These are phyloP conservation scores for Stagonosporopsis chrysanthemi DNA, from an alignment of 2,329 filamentous ascomycete species.

Conservation along the genomic window DNA sequence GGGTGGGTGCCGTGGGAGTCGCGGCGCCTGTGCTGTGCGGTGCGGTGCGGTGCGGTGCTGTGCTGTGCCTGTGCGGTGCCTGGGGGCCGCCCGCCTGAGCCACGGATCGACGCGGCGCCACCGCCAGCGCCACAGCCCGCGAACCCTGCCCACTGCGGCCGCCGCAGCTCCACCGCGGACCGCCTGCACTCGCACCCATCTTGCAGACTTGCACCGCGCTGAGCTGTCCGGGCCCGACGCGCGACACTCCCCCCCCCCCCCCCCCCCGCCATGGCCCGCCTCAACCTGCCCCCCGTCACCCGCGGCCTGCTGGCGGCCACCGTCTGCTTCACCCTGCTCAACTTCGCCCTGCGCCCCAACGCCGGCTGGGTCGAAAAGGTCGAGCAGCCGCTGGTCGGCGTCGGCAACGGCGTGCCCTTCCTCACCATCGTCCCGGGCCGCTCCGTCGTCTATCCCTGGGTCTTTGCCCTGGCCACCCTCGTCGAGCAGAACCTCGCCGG, in stretches of 20 bases:
- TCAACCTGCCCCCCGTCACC: slow-evolving; percentile 93
- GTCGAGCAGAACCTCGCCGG: slow-evolving; percentile 95
- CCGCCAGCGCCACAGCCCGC: background rate
- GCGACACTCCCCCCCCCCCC: too few species aligned
- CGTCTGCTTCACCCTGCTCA: slow-evolving; percentile 79
- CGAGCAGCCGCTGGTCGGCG: slow-evolving; percentile 50
- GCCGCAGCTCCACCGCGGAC: too few species aligned
- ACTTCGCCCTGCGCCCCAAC: slow-evolving; percentile 71
- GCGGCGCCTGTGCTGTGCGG: too few species aligned
- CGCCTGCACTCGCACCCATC: background rate
- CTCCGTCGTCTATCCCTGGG: slow-evolving; percentile 92
- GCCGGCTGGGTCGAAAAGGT: slow-evolving; percentile 56
- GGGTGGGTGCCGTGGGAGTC: too few species aligned
- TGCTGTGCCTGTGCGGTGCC: too few species aligned
- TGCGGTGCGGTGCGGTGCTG: too few species aligned
- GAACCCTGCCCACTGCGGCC: too few species aligned
- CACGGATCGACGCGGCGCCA: too few species aligned
- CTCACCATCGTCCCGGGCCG: slow-evolving; percentile 84
- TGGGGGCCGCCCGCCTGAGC: background rate
- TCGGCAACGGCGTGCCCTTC: slow-evolving; percentile 78
- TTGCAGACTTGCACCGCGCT: too few species aligned
- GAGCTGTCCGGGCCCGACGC: too few species aligned
- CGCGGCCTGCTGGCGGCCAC: slow-evolving; percentile 79
- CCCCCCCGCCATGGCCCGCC: slow-evolving; percentile 69
- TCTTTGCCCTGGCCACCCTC: slow-evolving; percentile 81